Conservation (phyloP, 805 yeast genomes). For the Metschnikowia chrysomelidarum region DNA sequence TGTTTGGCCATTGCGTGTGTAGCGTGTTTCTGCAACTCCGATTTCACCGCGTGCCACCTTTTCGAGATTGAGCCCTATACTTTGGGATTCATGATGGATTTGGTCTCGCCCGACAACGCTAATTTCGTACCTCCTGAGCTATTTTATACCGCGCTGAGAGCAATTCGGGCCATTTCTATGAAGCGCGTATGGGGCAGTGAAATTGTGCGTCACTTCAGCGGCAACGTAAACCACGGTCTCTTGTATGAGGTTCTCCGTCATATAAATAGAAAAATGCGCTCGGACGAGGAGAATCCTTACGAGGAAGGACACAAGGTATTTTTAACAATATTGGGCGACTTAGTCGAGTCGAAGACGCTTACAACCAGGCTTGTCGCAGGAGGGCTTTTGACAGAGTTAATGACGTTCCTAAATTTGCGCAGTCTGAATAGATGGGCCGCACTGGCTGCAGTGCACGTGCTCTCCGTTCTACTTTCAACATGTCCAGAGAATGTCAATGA, state of each 20-base stretch:
- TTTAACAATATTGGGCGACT: slow-evolving; percentile 60
- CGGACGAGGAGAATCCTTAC: slow-evolving; percentile 32
- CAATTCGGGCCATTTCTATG: slow-evolving; percentile 66
- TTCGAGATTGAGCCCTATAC: slow-evolving; percentile 71
- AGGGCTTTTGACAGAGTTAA: slow-evolving; percentile 66
- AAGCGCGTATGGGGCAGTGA: slow-evolving; percentile 74
- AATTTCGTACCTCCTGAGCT: slow-evolving; percentile 48
- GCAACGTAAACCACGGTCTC: slow-evolving; percentile 83
- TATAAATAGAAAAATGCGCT: slow-evolving; percentile 51
- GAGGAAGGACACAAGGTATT: slow-evolving; percentile 50
- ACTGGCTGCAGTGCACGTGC: slow-evolving; percentile 61
- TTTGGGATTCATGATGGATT: slow-evolving; percentile 64
- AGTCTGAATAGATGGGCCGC: slow-evolving; percentile 54
- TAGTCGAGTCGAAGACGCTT: slow-evolving; percentile 55
- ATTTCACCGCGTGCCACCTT: slow-evolving; percentile 59
- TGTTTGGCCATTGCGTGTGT: slow-evolving; percentile 66
- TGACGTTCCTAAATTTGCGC: slow-evolving; percentile 56
- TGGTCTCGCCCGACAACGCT: slow-evolving; percentile 64
- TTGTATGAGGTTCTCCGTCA: slow-evolving; percentile 68
- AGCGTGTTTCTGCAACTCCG: slow-evolving; percentile 54
- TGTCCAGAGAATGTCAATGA: slow-evolving; percentile 53
- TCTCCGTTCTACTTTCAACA: slow-evolving; percentile 45
- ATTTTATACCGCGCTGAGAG: slow-evolving; percentile 58
- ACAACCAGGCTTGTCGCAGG: slow-evolving; percentile 64
- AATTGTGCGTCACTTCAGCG: slow-evolving; percentile 73